Base-by-base conservation (phyloP, 352 stramenopile genomes). In the Pilasporangium apinafurcum region DNA sequence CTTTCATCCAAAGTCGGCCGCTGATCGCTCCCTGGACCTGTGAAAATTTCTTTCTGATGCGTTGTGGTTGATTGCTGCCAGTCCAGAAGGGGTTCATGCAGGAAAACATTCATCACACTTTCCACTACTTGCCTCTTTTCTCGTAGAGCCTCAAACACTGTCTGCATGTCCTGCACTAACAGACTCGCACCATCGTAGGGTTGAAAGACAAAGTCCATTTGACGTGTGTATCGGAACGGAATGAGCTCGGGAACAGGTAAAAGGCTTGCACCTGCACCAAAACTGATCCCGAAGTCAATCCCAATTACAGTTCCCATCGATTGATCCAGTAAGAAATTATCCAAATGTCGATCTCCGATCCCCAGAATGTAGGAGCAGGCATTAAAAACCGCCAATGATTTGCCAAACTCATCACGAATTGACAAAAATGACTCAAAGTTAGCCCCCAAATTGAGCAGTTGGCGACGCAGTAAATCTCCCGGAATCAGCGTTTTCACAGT, bases 251-350 rank as follows among this genome's bases (percentile, higher is more conserved):
- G 88, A 2, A 97, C 82, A 6, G 81, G 77, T 17, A 97, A 49
- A 31, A 84, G 52, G 48, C 83, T 89, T 18, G 82, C 82, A 3
- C 81, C 75, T 12, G 79, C 82, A 14, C 88, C 87, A 64, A 97
- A 97, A 48, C 86, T 95, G 43, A 94, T 81, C 12, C 88, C 88
- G 54, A 97, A 97, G 48, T 97, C 88, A 27, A 97, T 97, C 29
- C 82, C 83, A 37, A 96, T 84, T 22, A 97, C 64, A 17, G 60
- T 59, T 1, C 81, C 85, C n/a, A 58, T 81, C 6, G 44, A 47
- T 29, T 82, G 56, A 45, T 95, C 81, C 1, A 97, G 63, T 8
- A 97, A 49, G 42, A 96, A 95, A 44, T 97, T 97, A 44, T 96
- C 88, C 37, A 96, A 38, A 37, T 97, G 88, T 6, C 88, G 74